A percentile compares a stretch with the other conserved stretches of the same genome.
These are phyloP conservation scores for Phytopythium litorale DNA, from an alignment of 352 stramenopile species.

Conservation along the genomic window DNA sequence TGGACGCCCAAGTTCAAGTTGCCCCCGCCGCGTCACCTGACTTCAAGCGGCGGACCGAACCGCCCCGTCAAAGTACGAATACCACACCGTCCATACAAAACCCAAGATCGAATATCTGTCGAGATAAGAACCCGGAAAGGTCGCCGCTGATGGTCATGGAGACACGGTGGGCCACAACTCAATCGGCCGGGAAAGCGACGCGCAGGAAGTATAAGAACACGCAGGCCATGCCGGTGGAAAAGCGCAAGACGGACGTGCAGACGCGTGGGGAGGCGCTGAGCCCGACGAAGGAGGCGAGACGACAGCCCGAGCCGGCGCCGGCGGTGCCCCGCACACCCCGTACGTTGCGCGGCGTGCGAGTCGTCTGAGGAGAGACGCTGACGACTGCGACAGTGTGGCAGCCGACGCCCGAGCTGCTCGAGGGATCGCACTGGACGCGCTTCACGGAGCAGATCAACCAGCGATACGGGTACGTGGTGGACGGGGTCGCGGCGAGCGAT, in stretches of 20 bases:
- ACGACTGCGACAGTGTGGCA: slow-evolving; percentile 41
- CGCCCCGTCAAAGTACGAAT: background rate
- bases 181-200: background rate
- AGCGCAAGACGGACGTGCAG: slow-evolving; percentile 19
- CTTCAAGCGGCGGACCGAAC: background rate
- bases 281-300: background rate
- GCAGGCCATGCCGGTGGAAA: background rate
- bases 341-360: background rate
- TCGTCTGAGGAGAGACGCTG: background rate
- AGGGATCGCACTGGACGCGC: slow-evolving; percentile 60
- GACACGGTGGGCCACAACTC: background rate
- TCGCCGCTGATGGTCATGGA: background rate
- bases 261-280: background rate
- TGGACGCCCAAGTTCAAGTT: slow-evolving; percentile 6
- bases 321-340: background rate
- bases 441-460: slow-evolving; percentile 65
- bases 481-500: too few relatives aligned
- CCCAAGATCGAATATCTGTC: background rate
- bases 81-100: background rate
- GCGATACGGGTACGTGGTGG: slow-evolving; percentile 32
- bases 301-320: background rate
- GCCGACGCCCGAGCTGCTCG: slow-evolving; percentile 36
- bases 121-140: background rate
- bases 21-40: background rate
- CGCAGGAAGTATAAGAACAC: slow-evolving; percentile 3